Conservation (phyloP, 148 eudicot genomes). For the Spergularia bocconei region DNA sequence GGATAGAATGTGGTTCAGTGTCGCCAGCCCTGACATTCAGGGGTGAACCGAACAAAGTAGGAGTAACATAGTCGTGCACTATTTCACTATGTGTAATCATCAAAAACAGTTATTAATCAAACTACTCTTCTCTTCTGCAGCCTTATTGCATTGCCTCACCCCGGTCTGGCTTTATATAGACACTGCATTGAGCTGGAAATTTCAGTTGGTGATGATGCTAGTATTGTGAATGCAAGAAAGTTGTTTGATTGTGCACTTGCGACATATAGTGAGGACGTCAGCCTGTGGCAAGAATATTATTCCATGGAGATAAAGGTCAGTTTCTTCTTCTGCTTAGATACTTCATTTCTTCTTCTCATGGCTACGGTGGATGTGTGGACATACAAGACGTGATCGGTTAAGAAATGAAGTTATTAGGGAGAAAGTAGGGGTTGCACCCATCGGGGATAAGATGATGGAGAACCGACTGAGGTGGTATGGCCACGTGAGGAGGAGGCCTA, state of each 20-base stretch:
- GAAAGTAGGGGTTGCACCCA: too few relatives aligned
- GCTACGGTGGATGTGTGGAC: too few relatives aligned
- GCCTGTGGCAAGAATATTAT: slow-evolving; percentile 71
- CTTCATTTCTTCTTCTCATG: neutral
- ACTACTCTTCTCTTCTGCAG: slow-evolving; percentile 32
- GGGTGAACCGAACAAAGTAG: too few relatives aligned
- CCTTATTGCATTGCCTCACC: slow-evolving; percentile 63
- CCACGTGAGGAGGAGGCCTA: too few relatives aligned
- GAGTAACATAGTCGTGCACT: too few relatives aligned
- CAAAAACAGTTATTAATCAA: neutral
- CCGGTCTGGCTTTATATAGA: slow-evolving; percentile 57
- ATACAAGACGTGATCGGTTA: too few relatives aligned
- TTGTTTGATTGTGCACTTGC: slow-evolving; percentile 70
- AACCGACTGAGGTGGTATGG: too few relatives aligned
- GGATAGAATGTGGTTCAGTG: too few relatives aligned
- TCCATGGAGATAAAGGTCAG: slow-evolving; percentile 66
- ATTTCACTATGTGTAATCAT: neutral
- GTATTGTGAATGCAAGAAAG: slow-evolving; percentile 56
- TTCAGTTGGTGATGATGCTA: slow-evolving; percentile 43
- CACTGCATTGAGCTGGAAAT: slow-evolving; percentile 74
- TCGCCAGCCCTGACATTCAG: too few relatives aligned
- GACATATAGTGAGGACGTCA: slow-evolving; percentile 54
- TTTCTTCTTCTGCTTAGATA: neutral
- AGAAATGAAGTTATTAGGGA: too few relatives aligned
- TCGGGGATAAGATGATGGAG: too few relatives aligned